A percentile compares a stretch with the other conserved stretches of the same genome.
phyloP scores from a whole-genome alignment of 2,329 filamentous ascomycete genomes.

The Nannizzia gypsea region DNA sequence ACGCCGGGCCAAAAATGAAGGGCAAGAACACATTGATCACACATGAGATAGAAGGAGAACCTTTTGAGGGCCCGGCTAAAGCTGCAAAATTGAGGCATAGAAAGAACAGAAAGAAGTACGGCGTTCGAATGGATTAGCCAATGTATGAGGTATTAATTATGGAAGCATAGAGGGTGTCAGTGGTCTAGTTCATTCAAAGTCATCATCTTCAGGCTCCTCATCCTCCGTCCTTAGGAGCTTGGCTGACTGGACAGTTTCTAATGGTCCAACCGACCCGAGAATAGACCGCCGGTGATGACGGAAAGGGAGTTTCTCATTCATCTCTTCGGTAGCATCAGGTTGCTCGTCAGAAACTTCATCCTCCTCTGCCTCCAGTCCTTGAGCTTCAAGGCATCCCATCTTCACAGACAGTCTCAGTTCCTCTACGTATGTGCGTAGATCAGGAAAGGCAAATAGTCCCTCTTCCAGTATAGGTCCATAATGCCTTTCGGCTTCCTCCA shows the following conservation, averaged over 20 bases:
- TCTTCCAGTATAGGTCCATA: constrained; percentile 38
- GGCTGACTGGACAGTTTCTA: constrained; percentile 44
- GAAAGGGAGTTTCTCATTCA: constrained; percentile 44
- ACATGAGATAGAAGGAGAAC: not conserved
- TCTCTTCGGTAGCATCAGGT: constrained; percentile 26
- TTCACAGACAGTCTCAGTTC: constrained; percentile 34
- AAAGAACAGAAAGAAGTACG: no score
- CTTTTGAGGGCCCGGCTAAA: not conserved
- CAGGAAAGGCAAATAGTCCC: constrained; percentile 37
- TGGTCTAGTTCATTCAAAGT: constrained; percentile 34
- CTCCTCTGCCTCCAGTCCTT: constrained; percentile 25
- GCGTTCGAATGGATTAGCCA: not conserved
- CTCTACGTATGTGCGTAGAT: constrained; percentile 40
- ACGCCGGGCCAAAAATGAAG: no score
- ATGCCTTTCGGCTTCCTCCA: constrained; percentile 54
- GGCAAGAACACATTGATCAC: not conserved
- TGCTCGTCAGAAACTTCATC: constrained; percentile 22
- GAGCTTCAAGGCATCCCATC: constrained; percentile 34
- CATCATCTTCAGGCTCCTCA: constrained; percentile 31
- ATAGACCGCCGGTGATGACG: constrained; percentile 44
- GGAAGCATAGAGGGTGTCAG: not conserved
- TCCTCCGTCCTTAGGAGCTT: constrained; percentile 25
- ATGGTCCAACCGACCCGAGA: constrained; percentile 36
- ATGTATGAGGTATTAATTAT: not conserved
- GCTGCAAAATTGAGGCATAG: not conserved